phyloP scores from a whole-genome alignment of 164 flowering plant species.

The Macadamia tetraphylla region DNA sequence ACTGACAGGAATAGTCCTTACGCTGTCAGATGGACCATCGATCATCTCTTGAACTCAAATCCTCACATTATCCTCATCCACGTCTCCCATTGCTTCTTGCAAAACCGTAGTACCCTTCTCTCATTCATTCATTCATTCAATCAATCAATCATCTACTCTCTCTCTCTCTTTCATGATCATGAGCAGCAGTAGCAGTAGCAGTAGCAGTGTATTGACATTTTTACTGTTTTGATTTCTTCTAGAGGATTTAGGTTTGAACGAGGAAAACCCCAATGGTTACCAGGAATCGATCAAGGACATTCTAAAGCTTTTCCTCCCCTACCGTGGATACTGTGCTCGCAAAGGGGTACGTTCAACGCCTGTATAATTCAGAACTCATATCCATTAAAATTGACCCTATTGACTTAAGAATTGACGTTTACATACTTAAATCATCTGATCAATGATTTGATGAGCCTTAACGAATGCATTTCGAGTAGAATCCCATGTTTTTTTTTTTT shows the following conservation, averaged over 20 bases:
- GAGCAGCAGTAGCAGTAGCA: too few relatives aligned
- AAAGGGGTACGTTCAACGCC: slow-evolving; percentile 34
- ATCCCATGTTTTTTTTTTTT: too few relatives aligned
- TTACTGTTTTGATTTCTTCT: too few relatives aligned
- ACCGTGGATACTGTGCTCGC: slow-evolving; percentile 50
- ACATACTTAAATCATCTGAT: too few relatives aligned
- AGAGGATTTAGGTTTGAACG: background rate
- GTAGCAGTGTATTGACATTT: too few relatives aligned
- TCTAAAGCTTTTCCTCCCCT: slow-evolving; percentile 33
- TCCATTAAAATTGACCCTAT: too few relatives aligned
- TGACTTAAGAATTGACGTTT: too few relatives aligned
- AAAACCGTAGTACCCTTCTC: slow-evolving; percentile 41
- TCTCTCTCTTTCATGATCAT: too few relatives aligned
- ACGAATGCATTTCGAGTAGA: too few relatives aligned
- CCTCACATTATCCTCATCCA: slow-evolving; percentile 37
- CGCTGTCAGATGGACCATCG: slow-evolving; percentile 58
- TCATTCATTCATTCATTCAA: background rate
- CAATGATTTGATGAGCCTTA: too few relatives aligned
- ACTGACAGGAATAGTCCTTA: slow-evolving; percentile 50
- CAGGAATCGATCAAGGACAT: slow-evolving; percentile 9
- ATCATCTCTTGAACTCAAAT: slow-evolving; percentile 28
- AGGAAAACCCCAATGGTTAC: background rate
- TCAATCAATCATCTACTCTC: too few relatives aligned
- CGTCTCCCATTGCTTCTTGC: slow-evolving; percentile 23
- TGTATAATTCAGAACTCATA: too few relatives aligned